A percentile compares a stretch with the other conserved stretches of the same genome.
Evolutionary conservation across 768 basidiomycete genomes (phyloP).

Genomic region (Coprinopsis sp.): DNA sequence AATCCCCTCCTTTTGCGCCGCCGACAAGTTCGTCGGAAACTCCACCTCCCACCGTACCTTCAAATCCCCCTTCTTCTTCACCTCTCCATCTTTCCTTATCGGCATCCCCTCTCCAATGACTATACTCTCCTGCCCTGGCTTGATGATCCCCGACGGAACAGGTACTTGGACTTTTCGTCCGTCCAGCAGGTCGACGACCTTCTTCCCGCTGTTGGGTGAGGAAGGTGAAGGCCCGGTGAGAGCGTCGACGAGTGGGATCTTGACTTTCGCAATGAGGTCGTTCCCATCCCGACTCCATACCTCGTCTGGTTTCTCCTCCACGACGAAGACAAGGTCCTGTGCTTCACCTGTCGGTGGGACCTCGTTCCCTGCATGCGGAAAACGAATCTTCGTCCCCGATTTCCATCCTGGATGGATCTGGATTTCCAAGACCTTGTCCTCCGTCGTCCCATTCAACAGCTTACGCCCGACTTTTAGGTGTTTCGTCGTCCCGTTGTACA

Average conservation of each 20-base stretch:
- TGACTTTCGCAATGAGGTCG: slow-evolving; percentile 59
- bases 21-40: slow-evolving; percentile 75
- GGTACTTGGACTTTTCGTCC: slow-evolving; percentile 70
- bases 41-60: slow-evolving; percentile 78
- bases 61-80: slow-evolving; percentile 77
- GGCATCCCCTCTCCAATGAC: slow-evolving; percentile 87
- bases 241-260: slow-evolving; percentile 80
- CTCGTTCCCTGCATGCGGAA: slow-evolving; percentile 85
- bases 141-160: slow-evolving; percentile 64
- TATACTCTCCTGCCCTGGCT: slow-evolving; percentile 69
- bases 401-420: slow-evolving; percentile 89
- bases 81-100: slow-evolving; percentile 70
- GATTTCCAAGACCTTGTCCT: slow-evolving; percentile 85
- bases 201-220: slow-evolving; percentile 32
- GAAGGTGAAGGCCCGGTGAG: slow-evolving; percentile 51
- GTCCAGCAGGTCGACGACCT: slow-evolving; percentile 69
- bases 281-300: slow-evolving; percentile 77
- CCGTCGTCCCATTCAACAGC: slow-evolving; percentile 64
- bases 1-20: slow-evolving; percentile 76
- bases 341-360: slow-evolving; percentile 51
- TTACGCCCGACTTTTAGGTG: slow-evolving; percentile 82
- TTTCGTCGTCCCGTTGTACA: slow-evolving; percentile 82
- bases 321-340: slow-evolving; percentile 92
- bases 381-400: slow-evolving; percentile 90
- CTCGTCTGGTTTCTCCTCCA: slow-evolving; percentile 91